Evolutionary conservation across 2,329 filamentous ascomycete species (phyloP), one percentile per base, ranked within the genome.

Genomic region (Colletotrichum cordylinicola): DNA sequence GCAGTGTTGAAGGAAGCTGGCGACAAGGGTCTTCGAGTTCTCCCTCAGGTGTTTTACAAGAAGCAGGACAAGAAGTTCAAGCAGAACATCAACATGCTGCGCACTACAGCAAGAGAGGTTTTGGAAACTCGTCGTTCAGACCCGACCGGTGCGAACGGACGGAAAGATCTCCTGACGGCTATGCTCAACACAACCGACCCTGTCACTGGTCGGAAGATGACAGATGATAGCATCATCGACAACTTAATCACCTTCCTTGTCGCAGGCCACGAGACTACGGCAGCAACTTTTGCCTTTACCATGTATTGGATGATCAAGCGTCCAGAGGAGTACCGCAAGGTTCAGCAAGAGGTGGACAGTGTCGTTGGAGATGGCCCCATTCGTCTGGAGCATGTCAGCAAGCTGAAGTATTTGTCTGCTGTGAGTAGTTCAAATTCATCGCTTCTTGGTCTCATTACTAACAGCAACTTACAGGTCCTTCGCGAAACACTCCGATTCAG

Each of bases 201-300:
- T 2, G 89, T 91, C 83, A 94, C 93, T 2, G 92, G 93, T 9
- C 85, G 91, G 77, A 87, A 87, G 8, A 86, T 95, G 81, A 88
- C 85, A 0, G 90, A 93, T 78, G 85, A 88, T 4, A 89, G 86
- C 37, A 93, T 94, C 77, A 87, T 90, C 29, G 88, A 93, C 81
- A 94, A 95, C 78, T 90, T 94, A 84, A 91, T 93, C 70, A 94
- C 92, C 0, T 94, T 94, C 78, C 83, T 94, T 16, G 90, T 92
- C 76, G 91, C 91, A 65, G 90, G 92, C 6, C 92, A 94, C 79
- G 93, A 94, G 77, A 96, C 94, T 0, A 94, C 94, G 0, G 91
- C 92, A 3, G 93, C 93, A 3, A 84, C 93, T 8, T 83, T 95
- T 8, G 90, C 92, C 0, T 95, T 94, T 78, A 84, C 89, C 0